A percentile compares a stretch with the other conserved stretches of the same genome.
Conservation (phyloP, 148 eudicot genomes). For the Rhododendron molle region DNA sequence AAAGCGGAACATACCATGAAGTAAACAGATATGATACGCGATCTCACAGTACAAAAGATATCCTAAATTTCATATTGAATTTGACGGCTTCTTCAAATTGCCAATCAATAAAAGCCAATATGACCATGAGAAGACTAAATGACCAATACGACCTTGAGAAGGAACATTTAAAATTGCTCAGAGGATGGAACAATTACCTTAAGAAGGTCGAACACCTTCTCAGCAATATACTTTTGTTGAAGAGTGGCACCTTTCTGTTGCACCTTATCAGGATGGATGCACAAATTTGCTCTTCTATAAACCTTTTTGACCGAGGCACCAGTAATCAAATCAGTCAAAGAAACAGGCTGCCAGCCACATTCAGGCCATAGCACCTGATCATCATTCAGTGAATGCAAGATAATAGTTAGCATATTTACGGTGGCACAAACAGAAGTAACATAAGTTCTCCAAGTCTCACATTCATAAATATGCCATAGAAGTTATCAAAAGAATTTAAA, state of each 20-base stretch:
- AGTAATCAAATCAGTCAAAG: conserved; percentile 87
- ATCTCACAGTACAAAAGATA: not conserved
- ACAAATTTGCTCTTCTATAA: conserved; percentile 90
- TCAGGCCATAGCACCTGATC: conserved; percentile 96
- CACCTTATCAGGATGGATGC: conserved; percentile 99
- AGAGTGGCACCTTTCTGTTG: conserved; percentile 97
- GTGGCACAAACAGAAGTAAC: not conserved
- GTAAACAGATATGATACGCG: not conserved
- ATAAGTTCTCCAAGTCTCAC: not conserved
- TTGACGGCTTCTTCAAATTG: not conserved
- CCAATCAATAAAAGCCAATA: not conserved
- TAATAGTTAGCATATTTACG: not conserved
- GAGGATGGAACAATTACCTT: conserved; percentile 47
- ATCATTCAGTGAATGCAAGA: conserved; percentile 3
- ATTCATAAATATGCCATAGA: not conserved
- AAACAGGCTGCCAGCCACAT: conserved; percentile 99
- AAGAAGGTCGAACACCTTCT: conserved; percentile 94
- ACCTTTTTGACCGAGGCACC: conserved; percentile 81
- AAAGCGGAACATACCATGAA: not conserved
- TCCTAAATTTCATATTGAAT: not conserved
- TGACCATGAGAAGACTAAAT: not conserved
- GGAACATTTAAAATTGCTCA: not conserved
- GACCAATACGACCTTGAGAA: not conserved
- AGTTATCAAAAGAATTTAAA: not conserved
- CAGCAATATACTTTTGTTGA: conserved; percentile 95